Conservation (phyloP, 352 stramenopile species). For the Phytophthora palmivora region DNA sequence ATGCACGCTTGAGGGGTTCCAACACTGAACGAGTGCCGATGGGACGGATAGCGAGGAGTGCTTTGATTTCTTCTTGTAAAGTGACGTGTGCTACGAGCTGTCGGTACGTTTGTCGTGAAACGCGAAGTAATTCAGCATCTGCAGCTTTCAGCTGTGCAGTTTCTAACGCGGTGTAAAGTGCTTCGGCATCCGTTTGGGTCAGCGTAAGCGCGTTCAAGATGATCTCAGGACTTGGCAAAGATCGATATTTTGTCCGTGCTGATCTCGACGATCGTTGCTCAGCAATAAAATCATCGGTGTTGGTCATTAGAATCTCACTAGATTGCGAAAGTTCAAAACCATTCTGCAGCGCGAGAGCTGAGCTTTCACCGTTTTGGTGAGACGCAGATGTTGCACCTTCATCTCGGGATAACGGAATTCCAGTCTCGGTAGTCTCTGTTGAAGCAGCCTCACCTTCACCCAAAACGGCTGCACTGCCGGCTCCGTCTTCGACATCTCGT, state of each 20-base stretch:
- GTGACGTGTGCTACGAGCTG: conserved; percentile 74
- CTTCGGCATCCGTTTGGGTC: conserved; percentile 73
- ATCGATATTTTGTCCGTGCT: conserved; percentile 8
- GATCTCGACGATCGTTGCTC: conserved; percentile 26
- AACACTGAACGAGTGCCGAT: conserved; percentile 79
- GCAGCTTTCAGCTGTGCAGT: conserved; percentile 67
- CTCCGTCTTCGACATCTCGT: conserved; percentile 8
- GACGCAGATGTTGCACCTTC: conserved; percentile 12
- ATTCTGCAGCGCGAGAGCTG: conserved; percentile 12
- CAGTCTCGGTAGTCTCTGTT: conserved; percentile 5
- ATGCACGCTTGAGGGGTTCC: conserved; percentile 62
- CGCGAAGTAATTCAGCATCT: conserved; percentile 57
- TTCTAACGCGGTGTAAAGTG: conserved; percentile 79
- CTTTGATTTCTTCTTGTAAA: conserved; percentile 84
- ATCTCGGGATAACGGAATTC: neutral
- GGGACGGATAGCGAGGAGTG: conserved; percentile 66
- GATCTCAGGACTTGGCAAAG: conserved; percentile 39
- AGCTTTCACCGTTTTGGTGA: conserved; percentile 17
- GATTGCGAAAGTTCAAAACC: conserved; percentile 3
- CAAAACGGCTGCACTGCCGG: neutral
- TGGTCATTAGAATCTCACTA: conserved; percentile 7
- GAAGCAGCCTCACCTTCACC: conserved; percentile 1
- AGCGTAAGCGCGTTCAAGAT: conserved; percentile 60
- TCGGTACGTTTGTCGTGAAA: conserved; percentile 67
- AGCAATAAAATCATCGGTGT: conserved; percentile 10